Evolutionary conservation across 208 protist species (phyloP).

Genomic region (Wallacemonas sp.): DNA sequence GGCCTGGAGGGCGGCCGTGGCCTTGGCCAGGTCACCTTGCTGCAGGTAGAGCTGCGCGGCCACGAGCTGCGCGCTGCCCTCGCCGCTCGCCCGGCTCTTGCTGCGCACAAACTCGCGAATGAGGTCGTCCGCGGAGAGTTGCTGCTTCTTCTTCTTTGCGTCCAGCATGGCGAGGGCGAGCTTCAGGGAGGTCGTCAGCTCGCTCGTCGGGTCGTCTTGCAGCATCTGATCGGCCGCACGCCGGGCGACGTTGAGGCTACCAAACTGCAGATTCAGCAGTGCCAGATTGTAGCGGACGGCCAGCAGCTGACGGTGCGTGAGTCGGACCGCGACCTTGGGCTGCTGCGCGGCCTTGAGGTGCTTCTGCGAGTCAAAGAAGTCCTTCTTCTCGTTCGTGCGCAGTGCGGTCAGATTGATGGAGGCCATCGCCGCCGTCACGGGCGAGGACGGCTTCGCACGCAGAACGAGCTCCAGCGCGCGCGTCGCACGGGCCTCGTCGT

Average conservation of each 20-base stretch:
- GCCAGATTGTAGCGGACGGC: constrained; percentile 86
- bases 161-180: constrained; percentile 64
- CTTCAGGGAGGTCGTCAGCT: constrained; percentile 69
- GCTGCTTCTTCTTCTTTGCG: constrained; percentile 56
- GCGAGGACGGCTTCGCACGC: constrained; percentile 52
- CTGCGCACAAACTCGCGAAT: constrained; percentile 34
- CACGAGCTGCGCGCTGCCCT: constrained; percentile 42
- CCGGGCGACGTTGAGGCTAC: constrained; percentile 55
- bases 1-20: constrained; percentile 40
- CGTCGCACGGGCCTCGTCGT: constrained; percentile 53
- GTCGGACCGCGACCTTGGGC: constrained; percentile 47
- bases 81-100: constrained; percentile 19
- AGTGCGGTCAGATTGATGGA: constrained; percentile 76
- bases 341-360: constrained; percentile 71
- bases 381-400: constrained; percentile 34
- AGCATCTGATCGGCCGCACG: constrained; percentile 67
- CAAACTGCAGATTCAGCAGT: constrained; percentile 68
- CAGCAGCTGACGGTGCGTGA: constrained; percentile 70
- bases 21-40: constrained; percentile 59
- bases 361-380: constrained; percentile 78
- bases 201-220: constrained; percentile 55
- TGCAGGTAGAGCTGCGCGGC: constrained; percentile 79
- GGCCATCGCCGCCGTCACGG: constrained; percentile 64
- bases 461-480: constrained; percentile 57
- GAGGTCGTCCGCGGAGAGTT: constrained; percentile 12